Evolutionary conservation across 768 basidiomycete genomes (phyloP).

Genomic region (Rhodotorula diobovata): DNA sequence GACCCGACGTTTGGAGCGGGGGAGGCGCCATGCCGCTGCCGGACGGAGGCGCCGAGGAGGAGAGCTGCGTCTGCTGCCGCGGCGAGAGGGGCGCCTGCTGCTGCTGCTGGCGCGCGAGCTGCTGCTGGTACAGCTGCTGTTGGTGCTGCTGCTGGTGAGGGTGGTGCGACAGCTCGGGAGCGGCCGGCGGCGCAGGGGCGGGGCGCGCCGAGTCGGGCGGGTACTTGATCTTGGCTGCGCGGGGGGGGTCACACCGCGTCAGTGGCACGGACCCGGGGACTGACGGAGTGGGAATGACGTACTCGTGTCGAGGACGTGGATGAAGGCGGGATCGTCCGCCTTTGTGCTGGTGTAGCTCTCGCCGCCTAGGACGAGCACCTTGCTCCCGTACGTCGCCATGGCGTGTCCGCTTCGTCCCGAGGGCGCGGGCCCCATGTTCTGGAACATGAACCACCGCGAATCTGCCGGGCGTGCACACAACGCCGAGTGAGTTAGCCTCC

Average conservation of each 20-base stretch:
- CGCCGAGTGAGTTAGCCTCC: background rate
- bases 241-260: conserved; percentile 55
- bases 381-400: conserved; percentile 87
- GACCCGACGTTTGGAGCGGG: no score
- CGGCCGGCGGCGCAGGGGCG: background rate
- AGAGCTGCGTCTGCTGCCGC: background rate
- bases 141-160: background rate
- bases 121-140: background rate
- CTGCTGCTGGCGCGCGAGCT: background rate
- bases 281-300: conserved; percentile 48
- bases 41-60: background rate
- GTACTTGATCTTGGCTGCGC: conserved; percentile 83
- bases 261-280: no score
- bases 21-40: background rate
- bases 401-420: conserved; percentile 90
- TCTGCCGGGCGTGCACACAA: conserved; percentile 53
- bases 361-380: conserved; percentile 89
- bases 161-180: background rate
- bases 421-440: conserved; percentile 97
- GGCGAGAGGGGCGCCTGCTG: background rate
- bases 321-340: conserved; percentile 69
- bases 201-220: conserved; percentile 55
- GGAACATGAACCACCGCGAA: conserved; percentile 99
- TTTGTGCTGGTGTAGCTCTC: conserved; percentile 66
- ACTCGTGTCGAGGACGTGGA: conserved; percentile 97